Base-by-base conservation (phyloP, 306 rosid species). In the Acacia acuminata region DNA sequence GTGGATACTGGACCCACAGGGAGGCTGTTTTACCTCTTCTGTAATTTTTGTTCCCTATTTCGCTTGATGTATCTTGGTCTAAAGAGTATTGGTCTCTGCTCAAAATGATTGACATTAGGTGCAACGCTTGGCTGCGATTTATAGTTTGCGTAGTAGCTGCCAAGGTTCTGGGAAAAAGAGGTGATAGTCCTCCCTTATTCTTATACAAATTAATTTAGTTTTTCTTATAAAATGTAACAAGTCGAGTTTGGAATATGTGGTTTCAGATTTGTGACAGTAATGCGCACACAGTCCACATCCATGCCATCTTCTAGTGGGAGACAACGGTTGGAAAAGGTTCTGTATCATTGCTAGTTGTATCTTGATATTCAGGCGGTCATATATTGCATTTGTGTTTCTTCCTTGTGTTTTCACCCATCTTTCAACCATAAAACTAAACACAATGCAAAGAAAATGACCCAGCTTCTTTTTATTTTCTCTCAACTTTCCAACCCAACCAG, bases 221-320 rank as follows among this genome's bases (percentile, higher is more conserved):
- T 77, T 47, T 4, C 77, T 66, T 73, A 36, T 79, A 64, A 77
- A 70, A 67, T 74, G 77, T 90, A 45, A 77, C 72, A 8, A 86
- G 85, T 38, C 42, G 60, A 44, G 47, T 76, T 82, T 71, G 79
- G 70, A 22, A 67, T 85, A 74, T 66, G 63, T 82, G 76, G 73
- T 71, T 81, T 80, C 91, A 96, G 99, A 82, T 93, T 93, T 83
- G 98, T 93, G 65, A 96, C 97, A 1, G 89, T 96, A 60, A 77
- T 81, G 89, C 88, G 87, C 65, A 90, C 98, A 2, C 92, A 82
- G 55, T 82, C 86, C 65, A 96, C 99, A 10, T 83, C 93, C 81
- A 85, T 93, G 92, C 98, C 99, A 76, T 92, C 98, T 45, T 67
- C 94, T 53, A 88, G 77, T 83, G 94, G 92, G 71, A 92, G 90